Percentiles rank a stretch among this genome's conserved stretches.
These are phyloP conservation scores for Mortierella sp. DNA, from an alignment of 371 early-diverging fungal species.

Conservation along the genomic window DNA sequence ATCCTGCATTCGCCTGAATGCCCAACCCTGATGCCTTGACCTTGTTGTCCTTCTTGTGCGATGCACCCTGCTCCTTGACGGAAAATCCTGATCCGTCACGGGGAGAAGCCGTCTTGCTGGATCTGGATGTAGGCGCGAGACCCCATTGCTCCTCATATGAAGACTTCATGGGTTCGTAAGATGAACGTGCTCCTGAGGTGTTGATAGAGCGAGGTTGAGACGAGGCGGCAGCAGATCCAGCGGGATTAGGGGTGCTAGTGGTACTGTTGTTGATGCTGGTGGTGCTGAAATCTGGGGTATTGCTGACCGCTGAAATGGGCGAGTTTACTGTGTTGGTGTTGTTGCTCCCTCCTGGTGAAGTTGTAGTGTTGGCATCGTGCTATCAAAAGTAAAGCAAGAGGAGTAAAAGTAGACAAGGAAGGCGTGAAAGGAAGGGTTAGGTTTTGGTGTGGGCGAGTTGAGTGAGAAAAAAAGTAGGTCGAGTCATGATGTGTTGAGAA, in stretches of 20 bases:
- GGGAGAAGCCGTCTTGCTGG: slow-evolving; percentile 41
- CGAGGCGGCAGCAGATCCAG: slow-evolving; percentile 16
- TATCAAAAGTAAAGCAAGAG: slow-evolving; percentile 4
- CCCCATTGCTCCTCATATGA: slow-evolving; percentile 57
- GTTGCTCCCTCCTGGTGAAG: slow-evolving; percentile 49
- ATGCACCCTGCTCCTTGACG: slow-evolving; percentile 29
- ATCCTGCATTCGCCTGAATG: slow-evolving; percentile 36
- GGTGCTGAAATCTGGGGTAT: slow-evolving; percentile 45
- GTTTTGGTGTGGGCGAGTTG: neutral
- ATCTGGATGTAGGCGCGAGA: slow-evolving; percentile 31
- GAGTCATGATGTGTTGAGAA: slow-evolving; percentile 7
- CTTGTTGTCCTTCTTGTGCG: slow-evolving; percentile 53
- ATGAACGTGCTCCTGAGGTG: slow-evolving; percentile 38
- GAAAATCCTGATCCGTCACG: slow-evolving; percentile 67
- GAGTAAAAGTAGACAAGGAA: slow-evolving; percentile 2
- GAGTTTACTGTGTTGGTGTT: slow-evolving; percentile 38
- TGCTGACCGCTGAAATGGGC: slow-evolving; percentile 47
- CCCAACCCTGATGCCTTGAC: slow-evolving; percentile 49
- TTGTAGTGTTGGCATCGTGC: slow-evolving; percentile 50
- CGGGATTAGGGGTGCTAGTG: slow-evolving; percentile 10
- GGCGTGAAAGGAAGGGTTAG: neutral
- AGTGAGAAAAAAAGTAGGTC: neutral
- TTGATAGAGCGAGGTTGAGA: slow-evolving; percentile 45
- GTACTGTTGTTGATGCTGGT: slow-evolving; percentile 14
- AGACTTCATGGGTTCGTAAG: slow-evolving; percentile 57